Evolutionary conservation across 306 rosid species (phyloP).

Genomic region (Pueraria montana): DNA sequence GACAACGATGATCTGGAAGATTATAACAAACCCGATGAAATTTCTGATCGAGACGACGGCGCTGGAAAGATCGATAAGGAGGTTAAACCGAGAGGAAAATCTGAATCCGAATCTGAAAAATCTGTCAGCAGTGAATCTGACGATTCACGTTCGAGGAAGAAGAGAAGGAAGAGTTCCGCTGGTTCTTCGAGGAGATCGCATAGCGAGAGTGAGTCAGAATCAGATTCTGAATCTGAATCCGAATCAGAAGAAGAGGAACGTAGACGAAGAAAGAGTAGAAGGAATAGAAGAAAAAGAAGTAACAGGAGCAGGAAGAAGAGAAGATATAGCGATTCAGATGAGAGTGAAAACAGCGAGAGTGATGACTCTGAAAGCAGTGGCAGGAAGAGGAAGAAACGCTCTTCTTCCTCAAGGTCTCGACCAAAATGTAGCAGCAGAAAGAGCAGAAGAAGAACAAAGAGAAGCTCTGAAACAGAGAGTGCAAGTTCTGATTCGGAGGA

Average conservation of each 20-base stretch:
- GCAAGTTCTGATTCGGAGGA: slow-evolving; percentile 57
- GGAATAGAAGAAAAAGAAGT: slow-evolving; percentile 44
- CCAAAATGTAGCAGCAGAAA: slow-evolving; percentile 52
- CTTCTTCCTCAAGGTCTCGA: slow-evolving; percentile 39
- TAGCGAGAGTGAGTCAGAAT: slow-evolving; percentile 64
- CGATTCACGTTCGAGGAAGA: slow-evolving; percentile 61
- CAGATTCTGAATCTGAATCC: neutral
- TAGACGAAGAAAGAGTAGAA: slow-evolving; percentile 62
- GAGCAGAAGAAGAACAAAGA: slow-evolving; percentile 35
- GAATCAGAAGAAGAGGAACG: slow-evolving; percentile 46
- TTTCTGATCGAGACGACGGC: slow-evolving; percentile 48
- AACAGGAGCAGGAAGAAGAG: slow-evolving; percentile 49
- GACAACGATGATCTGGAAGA: slow-evolving; percentile 67
- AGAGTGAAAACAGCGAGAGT: slow-evolving; percentile 54
- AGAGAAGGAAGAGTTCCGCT: slow-evolving; percentile 36
- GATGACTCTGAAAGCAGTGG: slow-evolving; percentile 53
- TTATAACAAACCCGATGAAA: slow-evolving; percentile 55
- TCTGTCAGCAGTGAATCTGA: slow-evolving; percentile 46
- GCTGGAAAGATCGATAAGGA: slow-evolving; percentile 33
- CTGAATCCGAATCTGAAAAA: slow-evolving; percentile 40
- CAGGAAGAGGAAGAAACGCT: slow-evolving; percentile 52
- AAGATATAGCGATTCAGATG: slow-evolving; percentile 63
- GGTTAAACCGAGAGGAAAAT: slow-evolving; percentile 37
- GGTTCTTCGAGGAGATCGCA: slow-evolving; percentile 51
- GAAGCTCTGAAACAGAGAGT: slow-evolving; percentile 52